Conservation (phyloP, 1,284 basidiomycete species). For the Singerocomus inundabilis region DNA sequence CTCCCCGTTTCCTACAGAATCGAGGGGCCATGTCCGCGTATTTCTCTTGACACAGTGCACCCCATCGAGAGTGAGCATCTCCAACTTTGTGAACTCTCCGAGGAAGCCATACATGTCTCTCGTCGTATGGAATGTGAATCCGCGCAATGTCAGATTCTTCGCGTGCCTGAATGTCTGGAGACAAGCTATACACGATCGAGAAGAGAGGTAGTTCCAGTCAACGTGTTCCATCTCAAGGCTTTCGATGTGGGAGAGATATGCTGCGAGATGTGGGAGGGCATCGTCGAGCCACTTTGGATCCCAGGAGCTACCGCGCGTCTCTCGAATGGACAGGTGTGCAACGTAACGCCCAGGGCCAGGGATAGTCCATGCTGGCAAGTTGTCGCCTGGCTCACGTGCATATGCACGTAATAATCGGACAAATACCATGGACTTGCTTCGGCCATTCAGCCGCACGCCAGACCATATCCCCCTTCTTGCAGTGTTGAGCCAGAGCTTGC, state of each 20-base stretch:
- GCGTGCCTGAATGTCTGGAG: constrained; percentile 24
- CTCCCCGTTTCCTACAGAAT: constrained; percentile 5
- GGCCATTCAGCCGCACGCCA: constrained; percentile 18
- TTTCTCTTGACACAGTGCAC: constrained; percentile 27
- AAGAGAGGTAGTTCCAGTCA: constrained; percentile 36
- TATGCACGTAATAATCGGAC: constrained; percentile 22
- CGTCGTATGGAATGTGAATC: constrained; percentile 28
- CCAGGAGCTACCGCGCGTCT: constrained; percentile 34
- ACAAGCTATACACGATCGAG: constrained; percentile 28
- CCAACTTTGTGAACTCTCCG: constrained; percentile 27
- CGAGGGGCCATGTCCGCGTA: constrained; percentile 9
- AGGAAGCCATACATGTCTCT: constrained; percentile 31
- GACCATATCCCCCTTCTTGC: constrained; percentile 33
- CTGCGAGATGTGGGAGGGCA: constrained; percentile 25
- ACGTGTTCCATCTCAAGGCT: constrained; percentile 30
- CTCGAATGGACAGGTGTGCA: constrained; percentile 26
- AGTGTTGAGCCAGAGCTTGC: constrained; percentile 32
- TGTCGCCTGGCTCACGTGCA: neutral
- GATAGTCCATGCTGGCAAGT: constrained; percentile 9
- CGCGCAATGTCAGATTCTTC: constrained; percentile 23
- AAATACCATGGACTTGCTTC: constrained; percentile 22
- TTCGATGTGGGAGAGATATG: constrained; percentile 19
- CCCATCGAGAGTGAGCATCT: constrained; percentile 30
- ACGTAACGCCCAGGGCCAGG: constrained; percentile 28
- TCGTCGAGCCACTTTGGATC: constrained; percentile 36